Base-by-base conservation (phyloP, 495 filamentous ascomycete species). In the Trichoderma orchidacearum region DNA sequence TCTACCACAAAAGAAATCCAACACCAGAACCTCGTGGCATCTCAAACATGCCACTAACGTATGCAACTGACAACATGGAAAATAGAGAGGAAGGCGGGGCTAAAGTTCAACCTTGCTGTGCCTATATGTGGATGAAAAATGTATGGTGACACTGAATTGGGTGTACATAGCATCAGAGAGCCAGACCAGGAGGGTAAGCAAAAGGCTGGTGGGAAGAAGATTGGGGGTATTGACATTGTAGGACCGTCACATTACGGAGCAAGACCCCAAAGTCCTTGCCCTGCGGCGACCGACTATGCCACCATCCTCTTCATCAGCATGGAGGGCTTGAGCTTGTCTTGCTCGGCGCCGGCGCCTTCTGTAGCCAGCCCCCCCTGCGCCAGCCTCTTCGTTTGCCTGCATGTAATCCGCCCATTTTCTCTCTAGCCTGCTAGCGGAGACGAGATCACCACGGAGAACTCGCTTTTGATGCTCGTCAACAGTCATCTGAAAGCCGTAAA, bases 401-500 rank as follows among this genome's bases (percentile, higher is more conserved):
- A 96, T 97, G 60, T 90, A 92, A 30, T 95, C 86, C 0, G 84
- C 89, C 93, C 93, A 98, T 70, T 90, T 95, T 52, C 81, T 75
- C 71, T 96, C 90, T 21, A 98, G 73, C 12, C 86, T 72, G 31
- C 72, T 70, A 1, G 93, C 93, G 3, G 85, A 73, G 0, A 70
- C 68, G 23, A 87, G 74, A 55, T 95, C 86, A 1, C 89, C 88
- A 17, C 79, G 73, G 30, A 94, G 69, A 0, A 96, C 87, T 2
- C 90, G 81, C 66, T 89, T 87, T 50, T 80, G 90, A 67, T 96
- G 92, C 65, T 96, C 88, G 57, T 96, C 85, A 21, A 95, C 90
- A 3, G 91, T 96, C 66, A 85, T 86, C 70, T 98, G 93, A 83
- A 88, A 97, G 18, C 84, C 88, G 67, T 95, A 92, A 73, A 90